Evolutionary conservation across 352 stramenopile species (phyloP).

Genomic region (Poterioochromonas sp.): DNA sequence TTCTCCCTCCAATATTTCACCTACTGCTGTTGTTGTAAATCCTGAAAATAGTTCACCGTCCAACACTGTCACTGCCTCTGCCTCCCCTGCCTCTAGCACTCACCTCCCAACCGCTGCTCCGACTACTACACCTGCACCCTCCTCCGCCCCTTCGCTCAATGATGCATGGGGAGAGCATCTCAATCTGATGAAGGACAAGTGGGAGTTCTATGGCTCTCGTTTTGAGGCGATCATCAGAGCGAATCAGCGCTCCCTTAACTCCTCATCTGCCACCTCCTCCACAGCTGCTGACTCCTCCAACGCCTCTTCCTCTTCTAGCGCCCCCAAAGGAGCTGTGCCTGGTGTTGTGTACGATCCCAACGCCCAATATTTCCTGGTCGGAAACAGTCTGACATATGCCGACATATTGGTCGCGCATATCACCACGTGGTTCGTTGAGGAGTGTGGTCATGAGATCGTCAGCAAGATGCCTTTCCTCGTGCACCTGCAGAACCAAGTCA

Average conservation of each 20-base stretch:
- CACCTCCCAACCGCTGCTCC: background rate
- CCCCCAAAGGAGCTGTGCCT: background rate
- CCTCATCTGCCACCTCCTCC: background rate
- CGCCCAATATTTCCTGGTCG: background rate
- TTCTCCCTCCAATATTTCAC: background rate
- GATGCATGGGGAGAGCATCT: background rate
- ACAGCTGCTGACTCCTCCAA: background rate
- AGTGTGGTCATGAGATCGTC: background rate
- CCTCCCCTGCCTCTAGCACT: background rate
- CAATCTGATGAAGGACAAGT: background rate
- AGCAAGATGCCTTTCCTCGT: background rate
- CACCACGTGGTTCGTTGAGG: constrained; percentile 20
- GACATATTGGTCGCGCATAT: constrained; percentile 18
- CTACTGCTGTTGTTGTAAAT: background rate
- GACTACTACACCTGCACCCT: too few species aligned
- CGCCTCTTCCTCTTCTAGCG: background rate
- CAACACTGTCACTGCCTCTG: background rate
- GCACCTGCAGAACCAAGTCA: constrained; percentile 2
- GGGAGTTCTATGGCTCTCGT: background rate
- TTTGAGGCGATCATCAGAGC: background rate
- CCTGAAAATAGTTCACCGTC: background rate
- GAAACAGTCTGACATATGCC: background rate
- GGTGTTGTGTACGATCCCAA: too few species aligned
- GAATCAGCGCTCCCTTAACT: background rate
- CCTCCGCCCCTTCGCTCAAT: background rate